Conservation (phyloP, 495 filamentous ascomycete genomes). For the Thozetella sp. region DNA sequence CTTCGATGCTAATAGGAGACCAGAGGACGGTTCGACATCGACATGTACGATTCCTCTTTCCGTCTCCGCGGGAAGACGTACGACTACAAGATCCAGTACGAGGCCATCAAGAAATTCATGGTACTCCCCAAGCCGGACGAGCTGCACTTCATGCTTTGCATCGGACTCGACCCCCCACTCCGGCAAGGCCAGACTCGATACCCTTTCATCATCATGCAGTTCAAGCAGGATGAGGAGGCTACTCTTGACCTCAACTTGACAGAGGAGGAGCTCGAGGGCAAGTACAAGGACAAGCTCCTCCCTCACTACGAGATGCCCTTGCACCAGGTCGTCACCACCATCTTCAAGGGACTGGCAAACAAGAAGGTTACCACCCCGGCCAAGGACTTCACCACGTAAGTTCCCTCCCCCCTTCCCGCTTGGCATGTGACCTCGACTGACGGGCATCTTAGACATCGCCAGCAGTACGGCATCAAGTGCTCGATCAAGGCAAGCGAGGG, state of each 20-base stretch:
- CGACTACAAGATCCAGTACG: conserved; percentile 99
- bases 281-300: conserved; percentile 87
- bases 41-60: conserved; percentile 99
- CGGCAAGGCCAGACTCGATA: conserved; percentile 98
- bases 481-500: conserved; percentile 99
- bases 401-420: neutral
- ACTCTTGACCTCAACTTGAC: conserved; percentile 96
- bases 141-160: conserved; percentile 88
- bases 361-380: conserved; percentile 94
- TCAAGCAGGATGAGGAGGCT: conserved; percentile 97
- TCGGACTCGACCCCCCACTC: conserved; percentile 93
- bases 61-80: conserved; percentile 98
- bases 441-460: conserved; percentile 67
- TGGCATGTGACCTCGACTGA: conserved; percentile 9
- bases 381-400: conserved; percentile 80
- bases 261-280: conserved; percentile 77
- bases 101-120: conserved; percentile 98
- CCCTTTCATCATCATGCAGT: conserved; percentile 98
- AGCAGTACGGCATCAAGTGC: conserved; percentile 95
- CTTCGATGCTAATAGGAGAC: conserved; percentile 27
- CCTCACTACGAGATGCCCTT: conserved; percentile 90
- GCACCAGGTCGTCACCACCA: conserved; percentile 86
- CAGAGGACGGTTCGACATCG: conserved; percentile 99
- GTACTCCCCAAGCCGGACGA: conserved; percentile 97
- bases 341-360: conserved; percentile 90